phyloP scores from a whole-genome alignment of 2,329 filamentous ascomycete species.

The Apiospora saccharicola region DNA sequence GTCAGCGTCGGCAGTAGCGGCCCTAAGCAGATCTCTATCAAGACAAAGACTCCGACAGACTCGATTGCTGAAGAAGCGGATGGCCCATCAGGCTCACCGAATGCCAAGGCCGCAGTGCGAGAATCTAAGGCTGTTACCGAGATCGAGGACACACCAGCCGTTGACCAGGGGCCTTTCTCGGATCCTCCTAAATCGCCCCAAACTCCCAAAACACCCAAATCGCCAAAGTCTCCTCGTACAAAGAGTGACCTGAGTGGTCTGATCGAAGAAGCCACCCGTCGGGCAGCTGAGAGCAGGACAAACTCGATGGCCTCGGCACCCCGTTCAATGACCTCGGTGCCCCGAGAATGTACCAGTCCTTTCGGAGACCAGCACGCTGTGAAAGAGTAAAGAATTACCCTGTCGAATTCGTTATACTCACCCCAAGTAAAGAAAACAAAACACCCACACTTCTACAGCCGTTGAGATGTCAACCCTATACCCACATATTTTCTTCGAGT shows the following conservation, averaged over 20 bases:
- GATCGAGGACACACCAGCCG: constrained; percentile 56
- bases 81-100: constrained; percentile 28
- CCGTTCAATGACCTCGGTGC: constrained; percentile 29
- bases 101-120: constrained; percentile 34
- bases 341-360: constrained; percentile 38
- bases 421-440: neutral
- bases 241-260: constrained; percentile 61
- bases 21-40: constrained; percentile 48
- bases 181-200: constrained; percentile 54
- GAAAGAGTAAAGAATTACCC: constrained; percentile 36
- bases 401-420: constrained; percentile 11
- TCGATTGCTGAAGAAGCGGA: constrained; percentile 31
- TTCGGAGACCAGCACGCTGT: constrained; percentile 44
- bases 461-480: constrained; percentile 31
- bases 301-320: constrained; percentile 31
- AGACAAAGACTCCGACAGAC: constrained; percentile 35
- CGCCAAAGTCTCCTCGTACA: neutral
- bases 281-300: constrained; percentile 46
- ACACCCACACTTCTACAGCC: constrained; percentile 32
- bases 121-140: constrained; percentile 57
- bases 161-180: constrained; percentile 66
- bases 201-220: constrained; percentile 43
- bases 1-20: constrained; percentile 62
- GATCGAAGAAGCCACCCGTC: constrained; percentile 59
- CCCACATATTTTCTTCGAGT: constrained; percentile 31